Evolutionary conservation across 2,329 filamentous ascomycete genomes (phyloP), one percentile per base, ranked within the genome.

Genomic region (Monilinia laxa): DNA sequence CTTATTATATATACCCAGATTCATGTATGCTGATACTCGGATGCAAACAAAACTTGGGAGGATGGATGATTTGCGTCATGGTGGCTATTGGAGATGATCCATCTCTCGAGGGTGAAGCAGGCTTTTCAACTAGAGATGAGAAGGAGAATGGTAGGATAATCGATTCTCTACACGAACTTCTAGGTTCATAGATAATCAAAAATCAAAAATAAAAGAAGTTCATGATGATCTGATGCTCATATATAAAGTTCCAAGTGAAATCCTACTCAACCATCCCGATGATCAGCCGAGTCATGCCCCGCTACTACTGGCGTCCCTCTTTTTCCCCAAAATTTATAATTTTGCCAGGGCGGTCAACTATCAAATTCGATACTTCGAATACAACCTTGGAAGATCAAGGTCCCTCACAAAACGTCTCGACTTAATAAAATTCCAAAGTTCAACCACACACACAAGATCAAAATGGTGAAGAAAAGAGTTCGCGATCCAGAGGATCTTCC

Each of bases 401-500:
- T 38, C 42, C 18, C 28, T 49, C 45, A 25, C 7, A 18, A 25
- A 10, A 23, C 2, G 20, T 25, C 14, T 55, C 35, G 2, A 55
- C 31, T 23, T 16, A 11, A 51, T 6, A 45, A 25, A 35, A 3
- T 51, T 51, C 25, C 9, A 9, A 20, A 7, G 49, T 25, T 49
- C 54, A 35, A 18, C 23, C 20, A 51, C n/a, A 38, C 49, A 38
- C 28, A 51, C 25, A 25, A 66, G 14, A 35, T 66, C 68, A 75
- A 66, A 70, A 77, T 77, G 76, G 76, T 77, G 58, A 76, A 74
- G 69, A 77, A 77, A 58, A 73, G 75, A 69, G 69, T 70, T 47
- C 71, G 75, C 72, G 76, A 77, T 69, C 68, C 72, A 23, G 75
- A 77, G 58, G 70, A 73, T 47, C 70, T 76, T 25, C 69, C 70